Percentiles rank a stretch among this genome's conserved stretches.
Evolutionary conservation across 164 flowering plant species (phyloP).

Genomic region (Annona squamosa): DNA sequence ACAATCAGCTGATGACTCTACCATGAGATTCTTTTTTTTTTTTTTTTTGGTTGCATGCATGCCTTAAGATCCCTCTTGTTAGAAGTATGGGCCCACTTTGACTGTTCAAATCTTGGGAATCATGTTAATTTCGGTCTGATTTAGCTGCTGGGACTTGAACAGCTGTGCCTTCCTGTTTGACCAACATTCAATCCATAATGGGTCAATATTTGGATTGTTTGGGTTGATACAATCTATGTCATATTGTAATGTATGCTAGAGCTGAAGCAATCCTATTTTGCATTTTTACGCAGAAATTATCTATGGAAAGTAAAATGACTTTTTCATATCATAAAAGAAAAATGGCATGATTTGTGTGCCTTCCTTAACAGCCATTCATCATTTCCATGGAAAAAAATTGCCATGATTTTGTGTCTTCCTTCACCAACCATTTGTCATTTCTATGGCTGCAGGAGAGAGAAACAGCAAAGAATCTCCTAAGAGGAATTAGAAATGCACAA

Average conservation of each 20-base stretch:
- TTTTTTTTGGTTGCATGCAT: not conserved
- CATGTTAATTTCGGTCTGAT: not conserved
- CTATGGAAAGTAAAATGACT: too few relatives aligned
- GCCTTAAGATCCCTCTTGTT: not conserved
- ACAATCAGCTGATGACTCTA: not conserved
- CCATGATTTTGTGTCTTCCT: not conserved
- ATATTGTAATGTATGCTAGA: not conserved
- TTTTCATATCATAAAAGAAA: not conserved
- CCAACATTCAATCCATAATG: not conserved
- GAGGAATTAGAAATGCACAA: slow-evolving; percentile 55
- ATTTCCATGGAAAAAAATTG: not conserved
- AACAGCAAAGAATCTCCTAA: slow-evolving; percentile 73
- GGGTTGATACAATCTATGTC: not conserved
- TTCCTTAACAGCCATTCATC: not conserved
- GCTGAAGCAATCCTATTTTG: too few relatives aligned
- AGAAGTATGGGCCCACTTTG: not conserved
- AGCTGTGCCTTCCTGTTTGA: not conserved
- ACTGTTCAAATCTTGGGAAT: not conserved
- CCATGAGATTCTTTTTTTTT: not conserved
- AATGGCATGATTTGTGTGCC: not conserved
- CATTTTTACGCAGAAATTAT: too few relatives aligned
- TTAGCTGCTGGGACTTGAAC: not conserved
- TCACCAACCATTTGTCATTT: not conserved
- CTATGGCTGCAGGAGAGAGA: slow-evolving; percentile 73
- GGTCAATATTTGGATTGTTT: not conserved